phyloP scores from a whole-genome alignment of 1,284 basidiomycete genomes.

The Sporisorium iseilematis-ciliati region DNA sequence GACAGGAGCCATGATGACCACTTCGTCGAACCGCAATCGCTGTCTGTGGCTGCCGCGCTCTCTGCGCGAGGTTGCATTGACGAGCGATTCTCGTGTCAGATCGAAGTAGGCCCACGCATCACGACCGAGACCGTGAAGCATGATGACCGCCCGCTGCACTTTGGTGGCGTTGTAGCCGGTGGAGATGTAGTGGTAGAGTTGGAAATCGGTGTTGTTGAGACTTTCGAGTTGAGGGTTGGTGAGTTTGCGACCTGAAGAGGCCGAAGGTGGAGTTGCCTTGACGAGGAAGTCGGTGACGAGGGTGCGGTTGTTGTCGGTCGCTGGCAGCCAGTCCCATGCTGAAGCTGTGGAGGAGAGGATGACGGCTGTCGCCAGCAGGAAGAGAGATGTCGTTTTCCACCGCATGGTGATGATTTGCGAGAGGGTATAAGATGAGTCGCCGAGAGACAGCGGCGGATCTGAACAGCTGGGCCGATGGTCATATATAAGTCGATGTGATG shows the following conservation, averaged over 20 bases:
- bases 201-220: slow-evolving; percentile 31
- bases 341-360: slow-evolving; percentile 7
- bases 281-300: slow-evolving; percentile 40
- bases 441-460: background rate
- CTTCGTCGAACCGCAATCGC: slow-evolving; percentile 40
- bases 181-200: slow-evolving; percentile 52
- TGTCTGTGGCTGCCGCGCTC: slow-evolving; percentile 21
- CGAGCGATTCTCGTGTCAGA: slow-evolving; percentile 40
- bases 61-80: slow-evolving; percentile 46
- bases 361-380: slow-evolving; percentile 13
- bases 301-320: slow-evolving; percentile 44
- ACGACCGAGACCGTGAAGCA: slow-evolving; percentile 53
- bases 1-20: slow-evolving; percentile 55
- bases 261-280: slow-evolving; percentile 32
- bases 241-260: slow-evolving; percentile 3
- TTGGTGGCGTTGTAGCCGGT: slow-evolving; percentile 38
- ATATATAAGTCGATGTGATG: background rate
- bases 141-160: slow-evolving; percentile 47
- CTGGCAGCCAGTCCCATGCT: slow-evolving; percentile 50
- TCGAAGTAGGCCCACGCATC: slow-evolving; percentile 59
- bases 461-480: background rate
- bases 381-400: slow-evolving; percentile 1
- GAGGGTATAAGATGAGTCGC: no score
- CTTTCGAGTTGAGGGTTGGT: slow-evolving; percentile 16
- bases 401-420: slow-evolving; percentile 10